phyloP scores from a whole-genome alignment of 805 yeast genomes.

The Kazachstania taianensis region DNA sequence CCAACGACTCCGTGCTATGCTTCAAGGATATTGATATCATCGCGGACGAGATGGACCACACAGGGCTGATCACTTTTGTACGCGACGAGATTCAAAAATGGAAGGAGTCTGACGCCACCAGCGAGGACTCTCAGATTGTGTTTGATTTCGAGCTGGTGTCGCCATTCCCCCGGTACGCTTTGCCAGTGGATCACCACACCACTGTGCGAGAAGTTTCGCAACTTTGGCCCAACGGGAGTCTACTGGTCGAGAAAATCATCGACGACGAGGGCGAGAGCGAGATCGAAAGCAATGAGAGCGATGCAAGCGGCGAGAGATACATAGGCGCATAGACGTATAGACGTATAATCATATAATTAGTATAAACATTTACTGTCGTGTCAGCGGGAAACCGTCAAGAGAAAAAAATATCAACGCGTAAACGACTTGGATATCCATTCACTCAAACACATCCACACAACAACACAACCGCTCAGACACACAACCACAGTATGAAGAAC shows the following conservation, averaged over 20 bases:
- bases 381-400: too few species aligned
- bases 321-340: too few species aligned
- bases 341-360: too few species aligned
- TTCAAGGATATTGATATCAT: constrained; percentile 12
- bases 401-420: too few species aligned
- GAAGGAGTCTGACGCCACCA: constrained; percentile 1
- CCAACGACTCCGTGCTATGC: constrained; percentile 12
- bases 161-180: constrained; percentile 50
- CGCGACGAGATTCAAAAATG: constrained; percentile 11
- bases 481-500: too few species aligned
- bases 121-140: constrained; percentile 11
- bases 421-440: background rate
- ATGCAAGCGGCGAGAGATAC: too few species aligned
- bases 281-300: constrained; percentile 8
- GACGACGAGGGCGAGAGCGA: constrained; percentile 23
- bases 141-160: constrained; percentile 50
- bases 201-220: constrained; percentile 34
- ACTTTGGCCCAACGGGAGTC: constrained; percentile 65
- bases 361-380: too few species aligned
- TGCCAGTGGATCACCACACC: constrained; percentile 28
- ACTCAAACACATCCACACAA: background rate
- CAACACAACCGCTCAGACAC: background rate
- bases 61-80: constrained; percentile 7
- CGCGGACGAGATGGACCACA: constrained; percentile 8
- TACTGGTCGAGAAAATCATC: constrained; percentile 40